phyloP scores from a whole-genome alignment of 768 basidiomycete species.

The Podaxis sp. region DNA sequence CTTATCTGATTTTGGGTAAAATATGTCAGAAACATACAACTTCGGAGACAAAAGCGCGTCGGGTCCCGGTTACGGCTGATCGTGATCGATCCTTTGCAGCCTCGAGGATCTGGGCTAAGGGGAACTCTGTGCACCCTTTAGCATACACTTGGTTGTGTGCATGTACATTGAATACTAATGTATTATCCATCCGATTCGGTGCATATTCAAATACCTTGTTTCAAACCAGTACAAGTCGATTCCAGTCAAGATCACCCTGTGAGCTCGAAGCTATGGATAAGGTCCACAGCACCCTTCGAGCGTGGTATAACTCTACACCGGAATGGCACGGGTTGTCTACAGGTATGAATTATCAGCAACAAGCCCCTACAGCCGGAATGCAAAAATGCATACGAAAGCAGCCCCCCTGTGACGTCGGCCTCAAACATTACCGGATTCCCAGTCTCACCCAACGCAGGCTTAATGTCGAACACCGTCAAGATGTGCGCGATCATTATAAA shows the following conservation, averaged over 20 bases:
- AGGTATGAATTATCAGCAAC: not conserved
- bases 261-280: slow-evolving; percentile 1
- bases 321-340: slow-evolving; percentile 13
- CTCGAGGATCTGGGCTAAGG: slow-evolving; percentile 14
- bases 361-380: not conserved
- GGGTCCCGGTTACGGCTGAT: not conserved
- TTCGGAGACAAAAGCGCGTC: not conserved
- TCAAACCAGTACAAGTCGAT: not conserved
- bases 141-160: not conserved
- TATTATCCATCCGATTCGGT: not conserved
- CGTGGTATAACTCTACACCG: slow-evolving; percentile 7
- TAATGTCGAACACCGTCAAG: slow-evolving; percentile 20
- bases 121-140: not conserved
- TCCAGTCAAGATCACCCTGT: not conserved
- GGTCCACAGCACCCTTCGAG: slow-evolving; percentile 4
- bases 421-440: slow-evolving; percentile 19
- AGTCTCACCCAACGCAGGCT: slow-evolving; percentile 19
- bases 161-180: not conserved
- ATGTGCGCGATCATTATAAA: slow-evolving; percentile 19
- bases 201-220: not conserved
- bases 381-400: slow-evolving; percentile 7
- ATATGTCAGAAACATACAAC: not conserved
- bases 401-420: slow-evolving; percentile 9
- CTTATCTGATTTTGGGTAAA: not conserved
- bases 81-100: not conserved